Percentiles rank a stretch among this genome's conserved stretches.
Conservation (phyloP, 345 rosid genomes). For the Gossypium herbaceum region DNA sequence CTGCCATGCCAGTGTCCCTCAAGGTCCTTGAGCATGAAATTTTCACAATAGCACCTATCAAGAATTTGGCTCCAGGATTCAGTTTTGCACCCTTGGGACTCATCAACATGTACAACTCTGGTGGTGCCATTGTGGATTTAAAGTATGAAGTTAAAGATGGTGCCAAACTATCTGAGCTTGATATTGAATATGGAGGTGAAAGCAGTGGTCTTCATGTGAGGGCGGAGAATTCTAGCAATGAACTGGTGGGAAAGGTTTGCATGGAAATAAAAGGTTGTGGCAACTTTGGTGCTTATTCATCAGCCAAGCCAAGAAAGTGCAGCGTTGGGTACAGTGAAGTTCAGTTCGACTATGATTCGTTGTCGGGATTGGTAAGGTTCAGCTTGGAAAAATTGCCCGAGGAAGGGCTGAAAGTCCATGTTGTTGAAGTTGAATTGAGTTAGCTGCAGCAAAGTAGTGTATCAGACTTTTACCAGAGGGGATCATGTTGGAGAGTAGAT, state of each 20-base stretch:
- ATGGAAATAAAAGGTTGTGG: constrained; percentile 79
- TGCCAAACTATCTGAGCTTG: constrained; percentile 18
- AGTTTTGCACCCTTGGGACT: constrained; percentile 81
- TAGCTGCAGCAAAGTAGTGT: not conserved
- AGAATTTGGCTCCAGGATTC: constrained; percentile 45
- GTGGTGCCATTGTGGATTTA: constrained; percentile 76
- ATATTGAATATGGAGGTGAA: constrained; percentile 19
- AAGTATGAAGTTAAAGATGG: constrained; percentile 40
- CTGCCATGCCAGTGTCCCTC: constrained; percentile 69
- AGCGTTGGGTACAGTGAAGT: constrained; percentile 44
- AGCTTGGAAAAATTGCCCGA: constrained; percentile 44
- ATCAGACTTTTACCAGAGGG: not conserved
- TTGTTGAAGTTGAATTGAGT: constrained; percentile 40
- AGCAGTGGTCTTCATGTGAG: constrained; percentile 10
- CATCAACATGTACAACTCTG: constrained; percentile 73
- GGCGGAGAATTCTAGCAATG: constrained; percentile 30
- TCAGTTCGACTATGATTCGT: constrained; percentile 42
- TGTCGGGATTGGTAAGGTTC: constrained; percentile 48
- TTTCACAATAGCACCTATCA: constrained; percentile 62
- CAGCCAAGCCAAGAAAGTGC: constrained; percentile 65
- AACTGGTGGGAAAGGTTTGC: constrained; percentile 41
- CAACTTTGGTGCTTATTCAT: constrained; percentile 67
- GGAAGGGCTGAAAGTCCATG: constrained; percentile 40
- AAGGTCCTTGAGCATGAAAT: constrained; percentile 64
- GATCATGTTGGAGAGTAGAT: not conserved